Conservation (phyloP, 495 filamentous ascomycete genomes). For the Cairneyella variabilis region DNA sequence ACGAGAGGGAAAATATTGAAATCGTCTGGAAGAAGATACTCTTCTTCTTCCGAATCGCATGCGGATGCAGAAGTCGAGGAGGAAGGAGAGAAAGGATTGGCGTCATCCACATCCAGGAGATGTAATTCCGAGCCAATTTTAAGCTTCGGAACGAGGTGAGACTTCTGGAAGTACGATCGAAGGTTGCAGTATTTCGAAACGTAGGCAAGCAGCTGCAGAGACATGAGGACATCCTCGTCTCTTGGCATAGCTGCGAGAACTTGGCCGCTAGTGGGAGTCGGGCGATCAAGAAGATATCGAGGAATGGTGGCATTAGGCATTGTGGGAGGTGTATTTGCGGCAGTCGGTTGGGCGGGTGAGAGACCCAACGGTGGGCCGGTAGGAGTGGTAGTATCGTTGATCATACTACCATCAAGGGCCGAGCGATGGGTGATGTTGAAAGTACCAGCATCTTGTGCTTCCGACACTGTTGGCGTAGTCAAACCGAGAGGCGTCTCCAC, state of each 20-base stretch:
- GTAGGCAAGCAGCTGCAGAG: slow-evolving; percentile 93
- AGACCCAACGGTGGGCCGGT: slow-evolving; percentile 63
- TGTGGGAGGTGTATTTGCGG: slow-evolving; percentile 67
- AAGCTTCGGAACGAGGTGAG: slow-evolving; percentile 88
- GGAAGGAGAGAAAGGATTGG: slow-evolving; percentile 16
- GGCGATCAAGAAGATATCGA: slow-evolving; percentile 68
- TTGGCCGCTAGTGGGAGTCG: slow-evolving; percentile 56
- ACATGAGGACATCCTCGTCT: slow-evolving; percentile 97
- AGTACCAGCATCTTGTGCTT: slow-evolving; percentile 60
- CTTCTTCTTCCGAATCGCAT: slow-evolving; percentile 57
- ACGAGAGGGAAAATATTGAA: slow-evolving; percentile 98
- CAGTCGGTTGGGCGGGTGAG: slow-evolving; percentile 70
- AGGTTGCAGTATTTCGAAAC: slow-evolving; percentile 98
- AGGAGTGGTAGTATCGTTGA: slow-evolving; percentile 56
- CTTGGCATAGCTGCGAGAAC: slow-evolving; percentile 85
- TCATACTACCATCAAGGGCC: slow-evolving; percentile 81
- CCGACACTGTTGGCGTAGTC: slow-evolving; percentile 72
- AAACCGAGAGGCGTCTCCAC: slow-evolving; percentile 72
- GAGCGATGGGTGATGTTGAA: slow-evolving; percentile 97
- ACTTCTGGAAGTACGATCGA: slow-evolving; percentile 88
- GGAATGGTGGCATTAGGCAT: slow-evolving; percentile 62
- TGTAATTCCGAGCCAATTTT: slow-evolving; percentile 83
- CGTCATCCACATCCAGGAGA: slow-evolving; percentile 66
- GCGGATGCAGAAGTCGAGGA: slow-evolving; percentile 23
- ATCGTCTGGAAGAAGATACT: slow-evolving; percentile 88